Evolutionary conservation across 2,329 filamentous ascomycete genomes (phyloP), one percentile per base, ranked within the genome.

Genomic region (Penicillium aurantiogriseum): DNA sequence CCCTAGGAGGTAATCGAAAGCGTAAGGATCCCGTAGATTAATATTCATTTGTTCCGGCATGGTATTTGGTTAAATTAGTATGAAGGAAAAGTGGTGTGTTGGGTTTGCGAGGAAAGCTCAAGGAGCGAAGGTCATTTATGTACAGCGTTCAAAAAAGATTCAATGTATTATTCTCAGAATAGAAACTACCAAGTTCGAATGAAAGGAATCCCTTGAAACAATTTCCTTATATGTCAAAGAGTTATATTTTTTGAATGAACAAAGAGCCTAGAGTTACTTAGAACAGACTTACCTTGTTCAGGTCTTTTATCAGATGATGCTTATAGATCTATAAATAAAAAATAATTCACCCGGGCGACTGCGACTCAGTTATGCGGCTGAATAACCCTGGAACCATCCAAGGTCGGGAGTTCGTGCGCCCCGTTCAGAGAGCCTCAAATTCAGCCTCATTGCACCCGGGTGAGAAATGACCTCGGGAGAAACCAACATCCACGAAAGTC

Each of bases 361-460:
- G 46, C 21, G 19, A 29, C 2, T 25, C 11, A 19, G 27, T 23
- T 8, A 15, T 40, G 25, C 36, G 36, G 48, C 38, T 51, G 38
- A 51, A 31, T 17, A 5, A 8, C 35, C 7, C 5, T 10, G 17
- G 17, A 19, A n/a, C 8, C n/a, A 9, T 21, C 2, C 21, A 21
- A 21, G 21, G 21, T 21, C 17, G 35, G 29, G 10, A 29, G 29
- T 29, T 29, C 25, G 25, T 27, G 29, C 29, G 29, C 29, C 29
- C 29, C 29, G 29, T 11, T 5, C 10, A 31, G 29, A 31, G 29
- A 31, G 29, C 29, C 10, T 31, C 10, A 31, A 38, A 11, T n/a
- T 51, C 29, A 52, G 50, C 50, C 40, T 46, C 40, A 21, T 15
- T 15, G 4, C 29, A 45, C 50, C 50, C 50, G 40, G 50, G 50